Conservation (phyloP, 306 rosid genomes). For the Vachellia collinsii region DNA sequence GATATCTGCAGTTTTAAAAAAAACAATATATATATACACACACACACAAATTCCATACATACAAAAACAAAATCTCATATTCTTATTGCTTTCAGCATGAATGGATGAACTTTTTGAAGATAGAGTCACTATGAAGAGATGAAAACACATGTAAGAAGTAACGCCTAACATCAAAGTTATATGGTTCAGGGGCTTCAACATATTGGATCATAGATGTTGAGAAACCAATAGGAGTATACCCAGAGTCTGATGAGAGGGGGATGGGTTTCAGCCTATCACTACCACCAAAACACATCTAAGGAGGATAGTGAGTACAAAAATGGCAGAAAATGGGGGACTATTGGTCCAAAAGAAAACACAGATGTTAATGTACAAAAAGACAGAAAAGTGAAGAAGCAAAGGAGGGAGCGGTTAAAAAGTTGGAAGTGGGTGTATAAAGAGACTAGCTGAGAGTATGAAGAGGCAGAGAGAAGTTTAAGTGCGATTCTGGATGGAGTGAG, state of each 20-base stretch:
- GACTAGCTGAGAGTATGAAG: not conserved
- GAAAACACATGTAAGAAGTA: not conserved
- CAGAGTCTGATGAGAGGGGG: not conserved
- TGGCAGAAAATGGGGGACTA: not conserved
- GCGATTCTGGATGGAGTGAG: not conserved
- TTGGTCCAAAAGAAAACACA: not conserved
- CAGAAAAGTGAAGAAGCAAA: not conserved
- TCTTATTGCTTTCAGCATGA: not conserved
- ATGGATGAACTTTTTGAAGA: not conserved
- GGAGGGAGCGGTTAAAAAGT: not conserved
- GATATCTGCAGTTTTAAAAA: conserved; percentile 68
- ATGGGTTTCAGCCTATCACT: not conserved
- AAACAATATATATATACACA: too few relatives aligned
- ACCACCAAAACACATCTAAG: not conserved
- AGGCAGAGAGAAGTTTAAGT: not conserved
- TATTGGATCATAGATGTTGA: not conserved
- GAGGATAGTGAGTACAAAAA: not conserved
- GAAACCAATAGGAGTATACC: not conserved
- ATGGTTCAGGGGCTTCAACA: conserved; percentile 22
- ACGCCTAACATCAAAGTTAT: conserved; percentile 17
- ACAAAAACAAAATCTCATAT: not conserved
- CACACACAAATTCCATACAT: conserved; percentile 36
- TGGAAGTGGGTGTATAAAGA: not conserved
- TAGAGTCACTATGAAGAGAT: not conserved
- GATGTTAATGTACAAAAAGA: not conserved